phyloP scores from a whole-genome alignment of 2,329 filamentous ascomycete genomes.

The Colletotrichum eremochloae region DNA sequence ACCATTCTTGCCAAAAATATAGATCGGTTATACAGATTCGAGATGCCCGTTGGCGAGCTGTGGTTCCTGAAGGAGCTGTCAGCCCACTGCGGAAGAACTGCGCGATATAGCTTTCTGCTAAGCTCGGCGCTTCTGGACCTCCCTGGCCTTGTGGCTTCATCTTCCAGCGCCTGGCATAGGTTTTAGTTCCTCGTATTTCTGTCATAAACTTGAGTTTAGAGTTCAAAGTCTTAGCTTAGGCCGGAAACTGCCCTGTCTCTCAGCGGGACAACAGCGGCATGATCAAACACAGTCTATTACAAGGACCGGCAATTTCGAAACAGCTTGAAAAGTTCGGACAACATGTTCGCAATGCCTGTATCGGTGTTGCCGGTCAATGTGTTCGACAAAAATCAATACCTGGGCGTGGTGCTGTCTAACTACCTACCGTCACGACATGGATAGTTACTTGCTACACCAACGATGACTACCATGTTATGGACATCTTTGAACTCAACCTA shows the following conservation, averaged over 20 bases:
- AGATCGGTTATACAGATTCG: too few relatives aligned
- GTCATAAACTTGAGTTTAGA: not conserved
- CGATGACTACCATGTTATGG: not conserved
- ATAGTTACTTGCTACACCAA: too few relatives aligned
- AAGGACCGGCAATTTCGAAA: slow-evolving; percentile 20
- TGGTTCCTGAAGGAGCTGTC: not conserved
- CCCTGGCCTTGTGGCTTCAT: not conserved
- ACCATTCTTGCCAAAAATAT: too few relatives aligned
- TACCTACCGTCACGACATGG: too few relatives aligned
- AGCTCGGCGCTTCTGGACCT: not conserved
- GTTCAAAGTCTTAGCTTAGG: not conserved
- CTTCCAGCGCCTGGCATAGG: not conserved
- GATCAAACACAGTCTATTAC: not conserved
- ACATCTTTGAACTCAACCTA: not conserved
- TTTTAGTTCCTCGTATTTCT: not conserved
- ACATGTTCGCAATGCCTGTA: not conserved
- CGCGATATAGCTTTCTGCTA: not conserved
- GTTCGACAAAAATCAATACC: not conserved
- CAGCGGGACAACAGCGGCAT: not conserved
- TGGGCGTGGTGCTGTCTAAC: not conserved
- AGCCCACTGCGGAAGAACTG: not conserved
- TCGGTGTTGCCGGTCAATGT: not conserved
- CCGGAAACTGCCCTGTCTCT: not conserved
- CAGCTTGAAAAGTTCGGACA: slow-evolving; percentile 10
- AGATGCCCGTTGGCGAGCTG: too few relatives aligned